A percentile compares a stretch with the other conserved stretches of the same genome.
Conservation (phyloP, 2,329 filamentous ascomycete genomes). For the Penicillium polonicum region DNA sequence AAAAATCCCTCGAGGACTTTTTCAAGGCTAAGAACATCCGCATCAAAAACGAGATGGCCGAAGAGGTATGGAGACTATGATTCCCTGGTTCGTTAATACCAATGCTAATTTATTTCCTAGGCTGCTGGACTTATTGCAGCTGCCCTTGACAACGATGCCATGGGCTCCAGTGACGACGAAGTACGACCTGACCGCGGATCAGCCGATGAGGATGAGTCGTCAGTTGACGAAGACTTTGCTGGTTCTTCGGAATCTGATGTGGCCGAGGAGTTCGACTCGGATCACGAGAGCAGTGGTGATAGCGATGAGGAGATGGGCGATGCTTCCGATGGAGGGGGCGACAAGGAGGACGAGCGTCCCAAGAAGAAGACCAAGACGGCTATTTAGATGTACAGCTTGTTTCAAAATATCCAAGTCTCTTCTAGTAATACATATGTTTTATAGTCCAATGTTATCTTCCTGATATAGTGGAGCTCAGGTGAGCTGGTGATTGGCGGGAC, state of each 20-base stretch:
- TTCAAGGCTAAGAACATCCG: conserved; percentile 94
- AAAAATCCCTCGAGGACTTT: conserved; percentile 93
- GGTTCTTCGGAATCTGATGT: conserved; percentile 92
- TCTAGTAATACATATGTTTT: background rate
- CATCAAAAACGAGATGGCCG: conserved; percentile 98
- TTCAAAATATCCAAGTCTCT: conserved; percentile 4
- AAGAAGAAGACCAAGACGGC: conserved; percentile 63
- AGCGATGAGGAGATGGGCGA: conserved; percentile 62
- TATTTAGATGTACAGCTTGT: conserved; percentile 31
- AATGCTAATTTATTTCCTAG: conserved; percentile 36
- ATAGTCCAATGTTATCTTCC: conserved; percentile 4
- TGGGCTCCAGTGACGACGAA: conserved; percentile 79
- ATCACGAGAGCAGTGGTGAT: conserved; percentile 79
- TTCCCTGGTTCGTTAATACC: background rate
- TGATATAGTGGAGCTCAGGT: conserved; percentile 22
- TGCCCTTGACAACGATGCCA: conserved; percentile 77
- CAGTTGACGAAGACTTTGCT: conserved; percentile 92
- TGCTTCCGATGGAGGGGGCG: conserved; percentile 36
- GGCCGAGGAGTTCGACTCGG: conserved; percentile 91
- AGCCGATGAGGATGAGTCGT: conserved; percentile 94
- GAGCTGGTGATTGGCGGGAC: conserved; percentile 9
- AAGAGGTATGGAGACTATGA: conserved; percentile 66
- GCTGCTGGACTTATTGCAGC: conserved; percentile 67
- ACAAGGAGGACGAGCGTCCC: conserved; percentile 54
- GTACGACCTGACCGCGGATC: conserved; percentile 76